A percentile compares a stretch with the other conserved stretches of the same genome.
Evolutionary conservation across 495 filamentous ascomycete genomes (phyloP).

Genomic region (Aspergillus coremiiformis): DNA sequence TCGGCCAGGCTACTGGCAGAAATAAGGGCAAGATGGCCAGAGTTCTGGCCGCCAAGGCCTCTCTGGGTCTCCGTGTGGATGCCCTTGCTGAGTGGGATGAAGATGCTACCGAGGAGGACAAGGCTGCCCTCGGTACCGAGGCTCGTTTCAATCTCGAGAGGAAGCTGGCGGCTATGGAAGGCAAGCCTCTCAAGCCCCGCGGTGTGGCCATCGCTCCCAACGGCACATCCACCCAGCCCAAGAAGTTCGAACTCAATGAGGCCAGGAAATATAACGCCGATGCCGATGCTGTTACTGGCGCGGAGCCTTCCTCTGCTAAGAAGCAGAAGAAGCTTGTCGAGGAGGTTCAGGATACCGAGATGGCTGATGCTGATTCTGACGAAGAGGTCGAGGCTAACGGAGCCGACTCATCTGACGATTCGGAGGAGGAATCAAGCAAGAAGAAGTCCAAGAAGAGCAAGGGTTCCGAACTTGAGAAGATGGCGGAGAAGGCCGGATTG

Average conservation of each 20-base stretch:
- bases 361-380: conserved; percentile 43
- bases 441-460: conserved; percentile 44
- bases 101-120: conserved; percentile 80
- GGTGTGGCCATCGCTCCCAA: conserved; percentile 70
- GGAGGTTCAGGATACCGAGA: conserved; percentile 48
- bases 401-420: conserved; percentile 36
- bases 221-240: conserved; percentile 48
- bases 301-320: conserved; percentile 32
- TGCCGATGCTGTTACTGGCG: conserved; percentile 73
- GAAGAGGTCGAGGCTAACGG: conserved; percentile 3
- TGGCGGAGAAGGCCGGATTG: conserved; percentile 56
- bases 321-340: conserved; percentile 49
- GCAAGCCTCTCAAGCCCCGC: conserved; percentile 74
- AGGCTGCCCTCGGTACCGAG: conserved; percentile 63
- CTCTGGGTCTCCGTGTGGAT: conserved; percentile 88
- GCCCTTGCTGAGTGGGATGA: conserved; percentile 76
- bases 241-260: conserved; percentile 89
- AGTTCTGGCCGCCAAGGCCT: conserved; percentile 87
- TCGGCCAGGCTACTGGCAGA: conserved; percentile 91
- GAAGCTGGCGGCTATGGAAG: conserved; percentile 76
- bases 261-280: conserved; percentile 94
- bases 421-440: conserved; percentile 29
- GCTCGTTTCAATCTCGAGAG: conserved; percentile 75
- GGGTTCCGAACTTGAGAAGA: conserved; percentile 46
- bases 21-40: conserved; percentile 99